These are phyloP conservation scores for Nemania sp. DNA, from an alignment of 2,329 filamentous ascomycete species.

Conservation along the genomic window DNA sequence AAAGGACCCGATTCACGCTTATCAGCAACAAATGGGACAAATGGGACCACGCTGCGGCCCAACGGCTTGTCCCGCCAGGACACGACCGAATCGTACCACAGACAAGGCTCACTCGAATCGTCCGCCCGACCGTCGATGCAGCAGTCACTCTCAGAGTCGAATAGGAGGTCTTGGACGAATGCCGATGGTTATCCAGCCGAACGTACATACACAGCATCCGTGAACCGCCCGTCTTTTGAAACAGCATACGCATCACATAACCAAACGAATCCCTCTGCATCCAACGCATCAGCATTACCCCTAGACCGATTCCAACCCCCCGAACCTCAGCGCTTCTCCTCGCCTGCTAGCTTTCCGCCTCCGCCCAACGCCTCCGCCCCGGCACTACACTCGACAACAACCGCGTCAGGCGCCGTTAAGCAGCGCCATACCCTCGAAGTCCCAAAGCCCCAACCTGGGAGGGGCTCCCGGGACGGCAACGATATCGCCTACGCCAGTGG, in stretches of 20 bases:
- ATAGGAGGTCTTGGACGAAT: conserved; percentile 49
- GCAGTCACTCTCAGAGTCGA: conserved; percentile 50
- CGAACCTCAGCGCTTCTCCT: conserved; percentile 71
- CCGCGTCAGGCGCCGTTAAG: conserved; percentile 67
- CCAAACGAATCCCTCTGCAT: conserved; percentile 41
- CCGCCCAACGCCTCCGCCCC: conserved; percentile 60
- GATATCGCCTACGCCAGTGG: conserved; percentile 78
- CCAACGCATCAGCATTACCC: conserved; percentile 47
- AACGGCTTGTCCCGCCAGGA: conserved; percentile 41
- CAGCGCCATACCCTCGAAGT: conserved; percentile 92
- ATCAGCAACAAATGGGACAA: conserved; percentile 34
- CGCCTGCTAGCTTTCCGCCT: conserved; percentile 68
- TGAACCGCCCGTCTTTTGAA: conserved; percentile 35
- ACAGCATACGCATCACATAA: conserved; percentile 38
- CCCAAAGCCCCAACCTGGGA: conserved; percentile 73
- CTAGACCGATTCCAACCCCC: conserved; percentile 45
- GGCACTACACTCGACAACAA: conserved; percentile 60
- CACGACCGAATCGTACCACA: conserved; percentile 49
- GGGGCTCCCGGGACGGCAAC: conserved; percentile 78
- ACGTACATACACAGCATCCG: conserved; percentile 32
- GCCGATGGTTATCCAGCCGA: conserved; percentile 44
- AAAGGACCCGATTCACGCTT: conserved; percentile 32
- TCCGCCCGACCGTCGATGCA: conserved; percentile 50
- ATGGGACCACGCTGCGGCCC: conserved; percentile 41
- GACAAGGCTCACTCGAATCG: conserved; percentile 53